Conservation (phyloP, 164 flowering plant species). For the Berberis vulgaris region DNA sequence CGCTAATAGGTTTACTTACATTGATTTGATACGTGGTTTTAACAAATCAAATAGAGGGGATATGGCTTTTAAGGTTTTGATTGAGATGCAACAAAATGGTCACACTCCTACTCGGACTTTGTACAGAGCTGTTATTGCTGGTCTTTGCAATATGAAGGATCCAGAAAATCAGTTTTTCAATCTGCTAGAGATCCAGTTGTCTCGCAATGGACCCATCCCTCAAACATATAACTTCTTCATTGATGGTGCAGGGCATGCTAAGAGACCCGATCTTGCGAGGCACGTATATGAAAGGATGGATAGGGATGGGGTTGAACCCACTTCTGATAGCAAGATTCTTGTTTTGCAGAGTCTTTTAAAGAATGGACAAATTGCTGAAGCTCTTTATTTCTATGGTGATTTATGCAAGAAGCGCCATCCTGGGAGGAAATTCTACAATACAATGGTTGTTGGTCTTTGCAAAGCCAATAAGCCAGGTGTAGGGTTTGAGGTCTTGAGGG, state of each 20-base stretch:
- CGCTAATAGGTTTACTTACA: conserved; percentile 18
- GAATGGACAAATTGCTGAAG: conserved; percentile 37
- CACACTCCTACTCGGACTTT: conserved; percentile 26
- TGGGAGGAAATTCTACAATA: conserved; percentile 29
- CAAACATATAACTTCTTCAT: conserved; percentile 45
- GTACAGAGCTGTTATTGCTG: conserved; percentile 38
- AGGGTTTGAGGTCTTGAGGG: conserved; percentile 29
- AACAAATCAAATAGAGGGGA: conserved; percentile 40
- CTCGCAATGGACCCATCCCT: conserved; percentile 14
- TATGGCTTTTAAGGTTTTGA: conserved; percentile 51
- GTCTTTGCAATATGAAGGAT: conserved; percentile 35
- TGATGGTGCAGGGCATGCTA: conserved; percentile 63
- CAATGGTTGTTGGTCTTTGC: conserved; percentile 59
- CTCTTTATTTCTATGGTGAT: conserved; percentile 39
- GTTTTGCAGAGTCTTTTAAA: conserved; percentile 52
- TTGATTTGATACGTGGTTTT: conserved; percentile 43
- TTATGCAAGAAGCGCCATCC: conserved; percentile 18
- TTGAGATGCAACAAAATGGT: conserved; percentile 73
- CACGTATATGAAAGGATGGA: conserved; percentile 51
- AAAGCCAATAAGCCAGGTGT: conserved; percentile 28
- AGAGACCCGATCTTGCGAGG: conserved; percentile 48
- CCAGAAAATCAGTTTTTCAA: conserved; percentile 33
- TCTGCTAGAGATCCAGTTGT: conserved; percentile 49
- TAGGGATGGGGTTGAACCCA: conserved; percentile 36
- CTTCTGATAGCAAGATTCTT: conserved; percentile 29